Evolutionary conservation across 345 rosid genomes (phyloP).

Genomic region (Boechera retrofracta): DNA sequence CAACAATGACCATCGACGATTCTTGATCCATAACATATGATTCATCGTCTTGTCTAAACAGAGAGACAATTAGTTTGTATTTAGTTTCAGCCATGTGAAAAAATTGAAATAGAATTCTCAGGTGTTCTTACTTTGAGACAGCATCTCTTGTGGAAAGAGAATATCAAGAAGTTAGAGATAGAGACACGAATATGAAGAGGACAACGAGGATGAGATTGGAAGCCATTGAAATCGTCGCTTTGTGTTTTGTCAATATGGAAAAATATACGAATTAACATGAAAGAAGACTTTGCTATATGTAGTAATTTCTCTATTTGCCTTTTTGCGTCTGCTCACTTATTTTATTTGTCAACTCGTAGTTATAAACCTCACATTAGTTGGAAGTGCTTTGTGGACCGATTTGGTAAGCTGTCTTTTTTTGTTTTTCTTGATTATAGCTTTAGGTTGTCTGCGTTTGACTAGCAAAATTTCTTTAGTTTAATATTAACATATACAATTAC

Average conservation of each 20-base stretch:
- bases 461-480: not conserved
- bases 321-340: constrained; percentile 6
- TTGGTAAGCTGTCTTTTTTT: not conserved
- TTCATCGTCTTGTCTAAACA: constrained; percentile 33
- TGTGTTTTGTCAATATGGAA: constrained; percentile 24
- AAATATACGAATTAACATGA: not conserved
- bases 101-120: not conserved
- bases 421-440: not conserved
- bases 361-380: not conserved
- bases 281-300: not conserved
- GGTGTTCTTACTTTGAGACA: constrained; percentile 26
- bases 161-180: constrained; percentile 2
- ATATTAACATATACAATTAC: not conserved
- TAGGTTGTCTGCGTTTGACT: constrained; percentile 28
- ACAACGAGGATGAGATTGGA: constrained; percentile 16
- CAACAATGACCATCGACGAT: not conserved
- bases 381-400: constrained; percentile 17
- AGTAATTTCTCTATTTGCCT: not conserved
- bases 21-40: constrained; percentile 3
- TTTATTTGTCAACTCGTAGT: constrained; percentile 10
- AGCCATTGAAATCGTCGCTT: constrained; percentile 17
- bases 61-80: not conserved
- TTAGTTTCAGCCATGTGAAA: not conserved
- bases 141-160: constrained; percentile 11
- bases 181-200: constrained; percentile 21